Evolutionary conservation across 2,329 filamentous ascomycete species (phyloP).

Genomic region (Sordariomycetes sp.): DNA sequence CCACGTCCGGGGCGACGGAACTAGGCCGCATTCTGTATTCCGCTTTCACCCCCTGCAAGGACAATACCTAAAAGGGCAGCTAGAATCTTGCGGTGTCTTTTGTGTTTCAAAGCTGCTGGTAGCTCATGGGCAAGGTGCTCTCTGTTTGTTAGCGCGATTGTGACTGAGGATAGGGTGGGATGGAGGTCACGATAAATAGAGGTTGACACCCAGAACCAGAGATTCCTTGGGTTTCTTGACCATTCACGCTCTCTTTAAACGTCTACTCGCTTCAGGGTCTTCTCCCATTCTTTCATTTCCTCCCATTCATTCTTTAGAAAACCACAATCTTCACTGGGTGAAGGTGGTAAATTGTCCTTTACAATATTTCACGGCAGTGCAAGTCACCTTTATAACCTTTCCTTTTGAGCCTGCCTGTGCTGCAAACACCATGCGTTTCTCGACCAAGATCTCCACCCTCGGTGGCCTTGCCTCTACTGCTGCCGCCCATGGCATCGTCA

Average conservation of each 20-base stretch:
- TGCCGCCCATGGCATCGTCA: background rate
- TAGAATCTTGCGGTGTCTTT: no score
- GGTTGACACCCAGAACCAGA: background rate
- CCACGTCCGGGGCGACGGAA: no score
- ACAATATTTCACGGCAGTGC: background rate
- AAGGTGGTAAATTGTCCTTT: background rate
- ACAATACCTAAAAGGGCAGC: no score
- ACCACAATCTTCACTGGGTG: background rate
- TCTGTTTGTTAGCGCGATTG: background rate
- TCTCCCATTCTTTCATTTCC: background rate
- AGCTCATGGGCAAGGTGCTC: background rate
- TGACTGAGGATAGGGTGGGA: background rate
- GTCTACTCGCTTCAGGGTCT: background rate
- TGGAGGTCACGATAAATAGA: background rate
- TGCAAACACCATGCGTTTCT: background rate
- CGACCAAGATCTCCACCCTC: background rate
- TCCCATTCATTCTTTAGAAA: background rate
- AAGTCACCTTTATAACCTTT: background rate
- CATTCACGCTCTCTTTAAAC: background rate
- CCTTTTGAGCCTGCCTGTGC: background rate
- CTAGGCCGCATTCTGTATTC: no score
- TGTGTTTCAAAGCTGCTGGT: background rate
- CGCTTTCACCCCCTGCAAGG: no score
- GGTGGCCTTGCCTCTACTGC: background rate
- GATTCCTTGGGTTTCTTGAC: background rate